Evolutionary conservation across 2,329 filamentous ascomycete species (phyloP), one percentile per base, ranked within the genome.

Genomic region (Rutstroemia sp.): DNA sequence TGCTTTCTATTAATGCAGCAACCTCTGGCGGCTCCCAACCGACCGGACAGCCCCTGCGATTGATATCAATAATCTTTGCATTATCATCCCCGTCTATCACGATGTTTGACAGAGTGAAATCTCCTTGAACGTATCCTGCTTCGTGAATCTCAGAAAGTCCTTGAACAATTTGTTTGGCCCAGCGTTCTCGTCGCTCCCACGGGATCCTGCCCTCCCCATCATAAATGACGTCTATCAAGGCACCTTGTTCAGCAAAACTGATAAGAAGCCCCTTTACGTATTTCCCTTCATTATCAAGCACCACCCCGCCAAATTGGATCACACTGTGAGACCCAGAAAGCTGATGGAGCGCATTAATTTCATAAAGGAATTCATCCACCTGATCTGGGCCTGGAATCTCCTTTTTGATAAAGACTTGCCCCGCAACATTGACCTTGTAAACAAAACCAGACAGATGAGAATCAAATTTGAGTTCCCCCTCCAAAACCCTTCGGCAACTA

Each of bases 31-130:
- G 92, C 64, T 99, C 94, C 94, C 94, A 99, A 23, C 92, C 92
- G 4, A 97, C 89, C 0, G 94, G 94, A 66, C 94, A 99, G n/a
- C 94, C 94, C 65, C 94, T 81, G 55, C 94, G 82, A 73, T 99
- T 99, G 74, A 99, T 96, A 71, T 99, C 94, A 68, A 99, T 99
- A 63, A 99, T 97, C 67, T 95, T 92, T 8, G 92, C 94, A 67
- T 96, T 81, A 67, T 91, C 86, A 45, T 87, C 74, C 12, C 80
- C 79, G 70, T 97, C 90, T 66, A 99, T 87, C 59, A 99, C 94
- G 62, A 99, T 95, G 69, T 99, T 99, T 5, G 92, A 96, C 27
- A 99, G 78, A 0, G 94, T 99, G 63, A 99, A 96, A 69, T 99
- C 94, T 23, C 94, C 94, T 69, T 99, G 94, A 10, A 99, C 94